Conservation (phyloP, 2,329 filamentous ascomycete species). For the Penicillium hesseltinei region DNA sequence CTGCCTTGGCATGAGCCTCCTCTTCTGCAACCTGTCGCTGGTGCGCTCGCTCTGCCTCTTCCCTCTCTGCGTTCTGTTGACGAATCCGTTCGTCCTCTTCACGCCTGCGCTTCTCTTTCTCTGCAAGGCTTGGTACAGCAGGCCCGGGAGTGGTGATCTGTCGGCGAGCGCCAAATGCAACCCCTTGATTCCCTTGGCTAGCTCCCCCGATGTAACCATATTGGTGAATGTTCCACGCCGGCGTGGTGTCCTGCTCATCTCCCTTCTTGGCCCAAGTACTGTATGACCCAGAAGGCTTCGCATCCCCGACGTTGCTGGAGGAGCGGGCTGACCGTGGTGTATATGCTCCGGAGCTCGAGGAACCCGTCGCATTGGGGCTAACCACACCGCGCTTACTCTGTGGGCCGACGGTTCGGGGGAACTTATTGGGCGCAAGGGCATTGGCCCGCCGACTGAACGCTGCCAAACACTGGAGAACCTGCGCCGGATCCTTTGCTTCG, state of each 20-base stretch:
- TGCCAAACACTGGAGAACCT: conserved; percentile 87
- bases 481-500: conserved; percentile 91
- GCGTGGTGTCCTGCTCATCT: conserved; percentile 76
- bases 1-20: conserved; percentile 44
- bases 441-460: conserved; percentile 89
- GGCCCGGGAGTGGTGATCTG: conserved; percentile 88
- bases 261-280: conserved; percentile 88
- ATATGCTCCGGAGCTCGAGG: conserved; percentile 47
- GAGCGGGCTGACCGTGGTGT: conserved; percentile 38
- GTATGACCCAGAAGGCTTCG: conserved; percentile 59
- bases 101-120: conserved; percentile 71
- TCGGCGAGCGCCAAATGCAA: conserved; percentile 84
- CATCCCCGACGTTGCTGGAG: conserved; percentile 57
- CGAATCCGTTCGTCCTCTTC: conserved; percentile 57
- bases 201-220: conserved; percentile 98
- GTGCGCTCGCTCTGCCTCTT: conserved; percentile 53
- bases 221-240: conserved; percentile 97
- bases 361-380: conserved; percentile 67
- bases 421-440: conserved; percentile 67
- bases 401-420: conserved; percentile 73
- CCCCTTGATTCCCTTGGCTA: conserved; percentile 90
- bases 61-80: conserved; percentile 40
- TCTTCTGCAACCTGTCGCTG: conserved; percentile 51
- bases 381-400: conserved; percentile 60
- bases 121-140: conserved; percentile 73